Percentiles rank a stretch among this genome's conserved stretches.
These are phyloP conservation scores for Neonectria punicea DNA, from an alignment of 2,329 filamentous ascomycete genomes.

Conservation along the genomic window DNA sequence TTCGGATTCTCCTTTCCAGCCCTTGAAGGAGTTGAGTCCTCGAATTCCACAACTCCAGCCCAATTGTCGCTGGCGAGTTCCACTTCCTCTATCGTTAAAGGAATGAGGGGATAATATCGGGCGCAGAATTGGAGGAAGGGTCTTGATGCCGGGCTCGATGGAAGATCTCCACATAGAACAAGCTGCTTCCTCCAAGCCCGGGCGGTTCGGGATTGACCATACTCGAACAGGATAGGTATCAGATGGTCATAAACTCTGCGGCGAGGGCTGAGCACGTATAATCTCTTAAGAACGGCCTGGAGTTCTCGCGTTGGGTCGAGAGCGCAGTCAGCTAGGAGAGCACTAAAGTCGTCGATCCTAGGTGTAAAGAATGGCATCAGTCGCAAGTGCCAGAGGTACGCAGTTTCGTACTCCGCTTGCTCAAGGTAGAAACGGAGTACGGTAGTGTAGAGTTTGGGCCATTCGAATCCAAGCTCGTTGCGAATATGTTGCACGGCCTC, in stretches of 20 bases:
- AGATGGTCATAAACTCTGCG: constrained; percentile 61
- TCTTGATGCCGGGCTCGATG: constrained; percentile 52
- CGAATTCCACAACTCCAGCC: background rate
- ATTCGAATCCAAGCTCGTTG: constrained; percentile 51
- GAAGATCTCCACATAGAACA: constrained; percentile 54
- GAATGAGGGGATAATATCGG: constrained; percentile 56
- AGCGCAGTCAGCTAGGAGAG: constrained; percentile 57
- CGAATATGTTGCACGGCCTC: constrained; percentile 49
- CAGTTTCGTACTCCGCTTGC: constrained; percentile 50
- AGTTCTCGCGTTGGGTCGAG: constrained; percentile 49
- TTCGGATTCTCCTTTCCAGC: constrained; percentile 9
- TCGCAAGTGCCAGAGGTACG: constrained; percentile 60
- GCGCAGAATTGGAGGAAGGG: constrained; percentile 61
- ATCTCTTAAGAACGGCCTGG: constrained; percentile 53
- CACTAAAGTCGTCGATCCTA: constrained; percentile 52
- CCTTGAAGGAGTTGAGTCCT: background rate
- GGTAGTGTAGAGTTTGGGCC: constrained; percentile 63
- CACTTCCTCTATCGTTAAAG: constrained; percentile 52
- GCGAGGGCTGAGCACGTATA: constrained; percentile 58
- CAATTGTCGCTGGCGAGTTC: constrained; percentile 25
- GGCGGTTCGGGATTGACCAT: constrained; percentile 58
- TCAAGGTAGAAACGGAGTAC: constrained; percentile 56
- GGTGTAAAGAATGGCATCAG: constrained; percentile 57
- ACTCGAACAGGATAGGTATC: constrained; percentile 61
- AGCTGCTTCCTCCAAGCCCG: constrained; percentile 59